Percentiles rank a stretch among this genome's conserved stretches.
These are phyloP conservation scores for Geranium incanum DNA, from an alignment of 441 rosid genomes.

Conservation along the genomic window DNA sequence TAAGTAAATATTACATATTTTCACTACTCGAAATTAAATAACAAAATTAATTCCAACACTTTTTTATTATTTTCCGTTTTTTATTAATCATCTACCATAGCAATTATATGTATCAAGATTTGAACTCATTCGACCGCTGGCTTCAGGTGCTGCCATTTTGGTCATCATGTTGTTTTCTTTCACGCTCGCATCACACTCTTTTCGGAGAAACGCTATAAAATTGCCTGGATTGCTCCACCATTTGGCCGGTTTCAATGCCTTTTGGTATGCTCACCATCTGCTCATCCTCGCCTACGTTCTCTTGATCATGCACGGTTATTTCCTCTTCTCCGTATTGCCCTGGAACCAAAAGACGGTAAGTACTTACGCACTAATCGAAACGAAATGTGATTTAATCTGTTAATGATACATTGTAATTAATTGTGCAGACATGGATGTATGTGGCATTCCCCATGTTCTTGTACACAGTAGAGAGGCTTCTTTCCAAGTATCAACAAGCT, in stretches of 20 bases:
- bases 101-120: too few relatives aligned
- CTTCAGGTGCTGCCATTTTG: constrained; percentile 36
- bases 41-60: too few relatives aligned
- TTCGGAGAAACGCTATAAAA: constrained; percentile 55
- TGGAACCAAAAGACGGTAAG: constrained; percentile 68
- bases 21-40: too few relatives aligned
- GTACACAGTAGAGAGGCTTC: constrained; percentile 54
- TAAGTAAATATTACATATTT: too few relatives aligned
- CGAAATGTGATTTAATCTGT: too few relatives aligned
- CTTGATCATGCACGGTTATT: constrained; percentile 59
- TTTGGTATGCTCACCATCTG: constrained; percentile 92
- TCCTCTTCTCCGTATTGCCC: constrained; percentile 49
- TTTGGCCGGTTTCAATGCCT: constrained; percentile 77
- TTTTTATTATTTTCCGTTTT: too few relatives aligned
- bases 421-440: constrained; percentile 86
- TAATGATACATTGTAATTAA: not conserved
- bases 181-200: constrained; percentile 56
- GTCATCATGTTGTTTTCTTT: constrained; percentile 56
- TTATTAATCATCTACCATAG: too few relatives aligned
- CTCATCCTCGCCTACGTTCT: constrained; percentile 55
- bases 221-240: constrained; percentile 51
- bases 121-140: too few relatives aligned
- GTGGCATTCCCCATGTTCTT: constrained; percentile 43
- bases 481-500: constrained; percentile 42
- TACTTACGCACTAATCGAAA: not conserved